Evolutionary conservation across 1,284 basidiomycete species (phyloP).

Genomic region (Sporisorium reilianum): DNA sequence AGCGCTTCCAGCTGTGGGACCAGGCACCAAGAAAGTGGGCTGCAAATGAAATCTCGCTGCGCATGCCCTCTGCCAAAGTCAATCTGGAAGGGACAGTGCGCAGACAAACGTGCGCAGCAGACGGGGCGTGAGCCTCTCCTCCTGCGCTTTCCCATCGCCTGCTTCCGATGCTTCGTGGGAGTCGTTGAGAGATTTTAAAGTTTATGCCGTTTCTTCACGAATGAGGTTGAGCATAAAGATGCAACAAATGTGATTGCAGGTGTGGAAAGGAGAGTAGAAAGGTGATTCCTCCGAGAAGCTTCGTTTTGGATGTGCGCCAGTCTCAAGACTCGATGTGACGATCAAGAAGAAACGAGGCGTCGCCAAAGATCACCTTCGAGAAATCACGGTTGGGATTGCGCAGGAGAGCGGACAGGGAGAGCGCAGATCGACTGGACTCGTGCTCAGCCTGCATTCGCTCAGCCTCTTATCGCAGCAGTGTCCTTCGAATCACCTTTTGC

Average conservation of each 20-base stretch:
- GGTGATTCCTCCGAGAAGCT: background rate
- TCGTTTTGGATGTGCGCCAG: background rate
- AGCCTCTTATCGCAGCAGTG: too few relatives aligned
- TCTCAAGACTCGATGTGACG: background rate
- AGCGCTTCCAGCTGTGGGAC: constrained; percentile 11
- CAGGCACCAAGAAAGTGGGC: constrained; percentile 3
- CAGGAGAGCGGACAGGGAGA: too few relatives aligned
- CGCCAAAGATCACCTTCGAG: constrained; percentile 15
- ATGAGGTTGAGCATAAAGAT: background rate
- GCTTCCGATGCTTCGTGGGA: background rate
- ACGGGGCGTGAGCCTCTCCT: background rate
- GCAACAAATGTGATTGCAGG: background rate
- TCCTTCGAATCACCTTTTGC: too few relatives aligned
- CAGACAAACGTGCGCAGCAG: background rate
- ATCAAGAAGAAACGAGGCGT: background rate
- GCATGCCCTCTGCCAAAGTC: background rate
- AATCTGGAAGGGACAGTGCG: background rate
- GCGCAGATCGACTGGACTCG: too few relatives aligned
- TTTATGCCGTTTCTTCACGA: background rate
- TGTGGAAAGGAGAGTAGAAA: background rate
- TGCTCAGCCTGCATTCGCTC: too few relatives aligned
- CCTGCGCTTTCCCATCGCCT: background rate
- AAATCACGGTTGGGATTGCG: background rate
- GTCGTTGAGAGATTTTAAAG: background rate
- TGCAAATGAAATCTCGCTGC: background rate